Percentiles rank a stretch among this genome's conserved stretches.
Conservation (phyloP, 2,329 filamentous ascomycete species). For the Cladosporium sp. region DNA sequence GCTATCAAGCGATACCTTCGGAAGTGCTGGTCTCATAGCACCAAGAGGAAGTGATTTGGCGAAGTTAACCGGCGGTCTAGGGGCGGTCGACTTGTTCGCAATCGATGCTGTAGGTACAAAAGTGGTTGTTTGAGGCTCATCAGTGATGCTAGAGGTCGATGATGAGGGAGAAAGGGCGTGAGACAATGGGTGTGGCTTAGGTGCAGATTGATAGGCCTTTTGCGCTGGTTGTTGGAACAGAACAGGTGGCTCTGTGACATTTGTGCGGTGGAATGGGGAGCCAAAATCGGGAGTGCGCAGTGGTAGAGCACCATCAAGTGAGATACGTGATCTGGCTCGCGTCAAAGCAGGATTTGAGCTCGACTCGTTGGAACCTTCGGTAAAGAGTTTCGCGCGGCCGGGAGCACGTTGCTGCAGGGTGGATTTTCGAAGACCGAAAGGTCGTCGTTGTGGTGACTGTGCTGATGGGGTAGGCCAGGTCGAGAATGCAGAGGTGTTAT, state of each 20-base stretch:
- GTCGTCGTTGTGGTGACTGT: slow-evolving; percentile 30
- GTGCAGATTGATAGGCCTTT: slow-evolving; percentile 33
- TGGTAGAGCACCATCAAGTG: slow-evolving; percentile 72
- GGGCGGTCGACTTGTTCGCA: background rate
- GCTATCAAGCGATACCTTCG: slow-evolving; percentile 40
- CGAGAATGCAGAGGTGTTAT: slow-evolving; percentile 31
- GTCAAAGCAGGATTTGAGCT: slow-evolving; percentile 25
- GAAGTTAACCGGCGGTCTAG: slow-evolving; percentile 45
- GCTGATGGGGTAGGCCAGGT: slow-evolving; percentile 8
- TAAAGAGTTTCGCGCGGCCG: slow-evolving; percentile 35
- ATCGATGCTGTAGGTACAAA: slow-evolving; percentile 36
- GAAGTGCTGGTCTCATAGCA: slow-evolving; percentile 48
- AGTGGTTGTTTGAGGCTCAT: slow-evolving; percentile 54
- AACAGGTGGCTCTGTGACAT: slow-evolving; percentile 61
- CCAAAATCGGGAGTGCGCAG: slow-evolving; percentile 61
- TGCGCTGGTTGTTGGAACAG: slow-evolving; percentile 31
- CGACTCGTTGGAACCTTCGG: slow-evolving; percentile 28
- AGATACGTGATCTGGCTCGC: slow-evolving; percentile 59
- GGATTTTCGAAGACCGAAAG: slow-evolving; percentile 64
- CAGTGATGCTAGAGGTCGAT: slow-evolving; percentile 70
- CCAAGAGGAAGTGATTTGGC: slow-evolving; percentile 73
- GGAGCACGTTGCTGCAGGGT: slow-evolving; percentile 76
- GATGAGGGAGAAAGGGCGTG: slow-evolving; percentile 83
- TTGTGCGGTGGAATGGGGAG: slow-evolving; percentile 53
- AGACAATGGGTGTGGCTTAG: slow-evolving; percentile 73